A percentile compares a stretch with the other conserved stretches of the same genome.
These are phyloP conservation scores for Tricholoma furcatifolium DNA, from an alignment of 768 basidiomycete genomes.

Conservation along the genomic window DNA sequence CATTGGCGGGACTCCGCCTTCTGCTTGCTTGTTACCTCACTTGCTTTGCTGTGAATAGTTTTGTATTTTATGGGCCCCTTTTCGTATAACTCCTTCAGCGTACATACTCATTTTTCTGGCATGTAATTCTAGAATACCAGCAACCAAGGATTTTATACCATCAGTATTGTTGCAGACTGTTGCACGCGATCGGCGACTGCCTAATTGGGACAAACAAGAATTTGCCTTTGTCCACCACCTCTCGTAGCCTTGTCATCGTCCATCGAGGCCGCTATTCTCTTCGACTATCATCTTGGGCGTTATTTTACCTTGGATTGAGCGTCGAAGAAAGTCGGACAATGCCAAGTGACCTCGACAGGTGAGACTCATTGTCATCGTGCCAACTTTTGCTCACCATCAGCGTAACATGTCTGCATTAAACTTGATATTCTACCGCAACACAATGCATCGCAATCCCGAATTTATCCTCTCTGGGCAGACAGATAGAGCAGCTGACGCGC, in stretches of 20 bases:
- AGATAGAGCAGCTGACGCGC: slow-evolving; percentile 90
- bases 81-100: background rate
- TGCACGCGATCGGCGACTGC: slow-evolving; percentile 9
- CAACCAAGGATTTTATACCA: slow-evolving; percentile 12
- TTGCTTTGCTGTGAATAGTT: slow-evolving; percentile 2
- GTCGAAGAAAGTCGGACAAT: slow-evolving; percentile 8
- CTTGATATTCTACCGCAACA: background rate
- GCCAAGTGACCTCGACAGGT: slow-evolving; percentile 27
- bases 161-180: background rate
- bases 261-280: background rate
- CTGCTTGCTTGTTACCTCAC: background rate
- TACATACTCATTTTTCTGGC: slow-evolving; percentile 1
- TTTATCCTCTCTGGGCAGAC: slow-evolving; percentile 45
- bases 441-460: background rate
- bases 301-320: background rate
- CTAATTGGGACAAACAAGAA: slow-evolving; percentile 10
- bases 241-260: background rate
- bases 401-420: background rate
- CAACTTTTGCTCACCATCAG: background rate
- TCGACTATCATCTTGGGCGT: background rate
- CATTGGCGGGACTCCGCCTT: background rate
- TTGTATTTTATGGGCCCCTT: background rate
- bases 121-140: slow-evolving; percentile 13
- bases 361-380: slow-evolving; percentile 1
- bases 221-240: slow-evolving; percentile 1